Evolutionary conservation across 2,329 filamentous ascomycete species (phyloP).

Genomic region (Pseudofabraea citricarpa): DNA sequence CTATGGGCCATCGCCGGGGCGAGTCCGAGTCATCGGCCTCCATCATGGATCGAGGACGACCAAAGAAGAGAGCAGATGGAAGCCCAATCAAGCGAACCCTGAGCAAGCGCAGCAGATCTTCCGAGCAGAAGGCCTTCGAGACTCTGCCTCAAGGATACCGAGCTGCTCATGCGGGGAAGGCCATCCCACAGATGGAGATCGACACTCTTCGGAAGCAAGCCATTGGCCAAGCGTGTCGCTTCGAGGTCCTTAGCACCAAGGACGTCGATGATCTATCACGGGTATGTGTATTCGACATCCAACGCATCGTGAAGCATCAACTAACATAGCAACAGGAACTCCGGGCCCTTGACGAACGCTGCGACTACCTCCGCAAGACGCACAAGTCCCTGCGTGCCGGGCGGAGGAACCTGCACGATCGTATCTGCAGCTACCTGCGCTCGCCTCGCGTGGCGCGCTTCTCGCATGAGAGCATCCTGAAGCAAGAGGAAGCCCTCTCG

Average conservation of each 20-base stretch:
- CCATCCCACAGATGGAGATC: constrained; percentile 45
- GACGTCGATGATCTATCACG: constrained; percentile 63
- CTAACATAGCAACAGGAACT: constrained; percentile 66
- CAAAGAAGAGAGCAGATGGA: constrained; percentile 46
- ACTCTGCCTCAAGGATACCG: constrained; percentile 54
- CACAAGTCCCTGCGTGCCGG: constrained; percentile 72
- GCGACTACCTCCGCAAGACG: constrained; percentile 72
- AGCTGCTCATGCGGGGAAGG: constrained; percentile 44
- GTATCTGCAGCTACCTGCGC: constrained; percentile 73
- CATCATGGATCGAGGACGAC: constrained; percentile 58
- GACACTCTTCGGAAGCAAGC: constrained; percentile 53
- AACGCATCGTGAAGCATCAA: too few relatives aligned
- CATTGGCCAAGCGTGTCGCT: constrained; percentile 55
- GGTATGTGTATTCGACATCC: too few relatives aligned
- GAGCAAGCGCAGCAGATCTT: constrained; percentile 2
- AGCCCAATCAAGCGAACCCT: constrained; percentile 31
- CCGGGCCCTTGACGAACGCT: constrained; percentile 69
- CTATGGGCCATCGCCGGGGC: constrained; percentile 41
- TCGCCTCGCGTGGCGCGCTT: constrained; percentile 67
- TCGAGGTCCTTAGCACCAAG: constrained; percentile 57
- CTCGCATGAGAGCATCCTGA: constrained; percentile 69
- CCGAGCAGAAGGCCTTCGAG: constrained; percentile 54
- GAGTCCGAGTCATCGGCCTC: constrained; percentile 52
- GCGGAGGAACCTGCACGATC: constrained; percentile 69
- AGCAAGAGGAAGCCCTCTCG: constrained; percentile 73